These are phyloP conservation scores for Thalassiosira ordinaria DNA, from an alignment of 352 stramenopile genomes.

Conservation along the genomic window DNA sequence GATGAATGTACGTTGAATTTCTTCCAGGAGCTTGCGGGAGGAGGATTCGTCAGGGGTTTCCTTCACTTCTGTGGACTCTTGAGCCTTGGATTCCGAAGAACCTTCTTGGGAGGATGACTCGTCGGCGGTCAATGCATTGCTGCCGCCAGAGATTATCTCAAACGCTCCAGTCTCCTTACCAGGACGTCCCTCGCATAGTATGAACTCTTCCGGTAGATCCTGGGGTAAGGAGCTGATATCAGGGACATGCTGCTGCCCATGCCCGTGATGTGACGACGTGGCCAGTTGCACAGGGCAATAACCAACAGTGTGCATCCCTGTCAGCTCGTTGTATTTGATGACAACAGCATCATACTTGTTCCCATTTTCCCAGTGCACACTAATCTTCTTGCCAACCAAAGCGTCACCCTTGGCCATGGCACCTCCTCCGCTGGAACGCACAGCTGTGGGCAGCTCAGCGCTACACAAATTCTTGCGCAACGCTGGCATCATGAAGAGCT, in stretches of 20 bases:
- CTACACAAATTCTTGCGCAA: conserved; percentile 78
- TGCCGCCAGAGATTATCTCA: conserved; percentile 89
- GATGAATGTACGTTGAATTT: conserved; percentile 90
- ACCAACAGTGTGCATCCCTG: conserved; percentile 83
- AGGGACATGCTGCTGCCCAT: conserved; percentile 54
- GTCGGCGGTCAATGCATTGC: conserved; percentile 82
- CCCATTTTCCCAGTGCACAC: conserved; percentile 93
- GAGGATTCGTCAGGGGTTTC: conserved; percentile 80
- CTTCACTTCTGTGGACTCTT: conserved; percentile 49
- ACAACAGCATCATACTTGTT: conserved; percentile 93
- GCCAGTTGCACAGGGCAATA: conserved; percentile 74
- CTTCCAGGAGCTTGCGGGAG: conserved; percentile 86
- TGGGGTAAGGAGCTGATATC: conserved; percentile 79
- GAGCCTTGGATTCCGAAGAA: conserved; percentile 1
- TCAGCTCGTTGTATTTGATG: conserved; percentile 88
- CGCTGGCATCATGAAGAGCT: conserved; percentile 92
- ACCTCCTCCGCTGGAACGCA: conserved; percentile 87
- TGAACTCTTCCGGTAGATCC: conserved; percentile 90
- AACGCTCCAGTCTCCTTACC: conserved; percentile 96
- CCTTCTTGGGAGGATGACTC: conserved; percentile 20
- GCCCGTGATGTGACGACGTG: conserved; percentile 12
- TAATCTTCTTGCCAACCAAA: conserved; percentile 90
- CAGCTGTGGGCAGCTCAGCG: conserved; percentile 64
- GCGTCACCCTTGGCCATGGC: conserved; percentile 78
- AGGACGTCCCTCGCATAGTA: conserved; percentile 91